Percentiles rank a stretch among this genome's conserved stretches.
These are phyloP conservation scores for Podila clonocystis DNA, from an alignment of 192 early-diverging fungal species.

Conservation along the genomic window DNA sequence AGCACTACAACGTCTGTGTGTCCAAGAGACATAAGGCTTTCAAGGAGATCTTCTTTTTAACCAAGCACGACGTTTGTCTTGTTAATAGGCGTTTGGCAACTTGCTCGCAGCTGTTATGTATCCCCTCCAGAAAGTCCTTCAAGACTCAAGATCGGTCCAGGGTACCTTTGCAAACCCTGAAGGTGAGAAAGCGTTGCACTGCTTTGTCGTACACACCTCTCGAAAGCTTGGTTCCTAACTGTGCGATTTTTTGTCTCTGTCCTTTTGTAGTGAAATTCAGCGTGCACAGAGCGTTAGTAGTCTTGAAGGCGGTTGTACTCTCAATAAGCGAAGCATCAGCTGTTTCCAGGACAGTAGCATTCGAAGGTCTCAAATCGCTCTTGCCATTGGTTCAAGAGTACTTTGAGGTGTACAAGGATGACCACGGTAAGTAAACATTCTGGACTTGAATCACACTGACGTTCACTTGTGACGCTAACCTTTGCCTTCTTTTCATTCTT, in stretches of 20 bases:
- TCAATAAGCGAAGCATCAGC: conserved; percentile 27
- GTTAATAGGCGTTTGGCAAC: conserved; percentile 16
- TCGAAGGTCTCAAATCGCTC: conserved; percentile 24
- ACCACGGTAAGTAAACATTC: conserved; percentile 28
- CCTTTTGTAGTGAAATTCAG: conserved; percentile 27
- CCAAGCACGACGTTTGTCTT: too few relatives aligned
- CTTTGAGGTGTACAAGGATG: conserved; percentile 38
- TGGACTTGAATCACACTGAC: background rate
- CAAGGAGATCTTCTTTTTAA: too few relatives aligned
- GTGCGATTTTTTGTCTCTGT: background rate
- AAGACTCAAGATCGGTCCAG: conserved; percentile 24
- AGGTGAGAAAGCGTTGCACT: background rate
- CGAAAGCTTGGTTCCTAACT: background rate
- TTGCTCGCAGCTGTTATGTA: conserved; percentile 28
- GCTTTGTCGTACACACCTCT: background rate
- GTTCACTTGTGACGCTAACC: background rate
- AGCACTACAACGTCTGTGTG: background rate
- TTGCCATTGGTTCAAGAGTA: conserved; percentile 38
- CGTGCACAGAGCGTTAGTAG: conserved; percentile 22
- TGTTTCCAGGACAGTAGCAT: conserved; percentile 17
- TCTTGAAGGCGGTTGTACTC: conserved; percentile 11
- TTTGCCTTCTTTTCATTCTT: too few relatives aligned
- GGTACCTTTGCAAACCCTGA: conserved; percentile 10
- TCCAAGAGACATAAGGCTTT: background rate
- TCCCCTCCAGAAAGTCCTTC: conserved; percentile 26